Percentiles rank a stretch among this genome's conserved stretches.
Conservation (phyloP, 2,329 filamentous ascomycete genomes). For the Claviceps digitariae region DNA sequence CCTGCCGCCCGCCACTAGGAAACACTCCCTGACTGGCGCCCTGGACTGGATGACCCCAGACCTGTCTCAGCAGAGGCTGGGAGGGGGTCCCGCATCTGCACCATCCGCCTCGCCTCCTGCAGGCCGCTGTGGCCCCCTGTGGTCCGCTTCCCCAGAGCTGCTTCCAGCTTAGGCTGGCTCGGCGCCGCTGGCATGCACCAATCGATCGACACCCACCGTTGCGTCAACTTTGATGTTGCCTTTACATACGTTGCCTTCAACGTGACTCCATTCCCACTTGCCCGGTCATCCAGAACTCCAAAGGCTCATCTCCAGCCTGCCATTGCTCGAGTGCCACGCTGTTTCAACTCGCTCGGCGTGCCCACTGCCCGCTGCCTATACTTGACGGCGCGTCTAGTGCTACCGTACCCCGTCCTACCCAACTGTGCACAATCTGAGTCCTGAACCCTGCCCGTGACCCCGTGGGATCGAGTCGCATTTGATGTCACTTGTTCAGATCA, state of each 20-base stretch:
- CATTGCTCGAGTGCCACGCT: background rate
- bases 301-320: background rate
- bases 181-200: no score
- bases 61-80: background rate
- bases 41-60: no score
- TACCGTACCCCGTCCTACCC: constrained; percentile 1
- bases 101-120: background rate
- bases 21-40: no score
- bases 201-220: no score
- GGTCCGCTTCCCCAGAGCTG: background rate
- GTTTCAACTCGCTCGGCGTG: background rate
- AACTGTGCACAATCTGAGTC: background rate
- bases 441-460: no score
- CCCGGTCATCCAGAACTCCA: background rate
- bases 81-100: no score
- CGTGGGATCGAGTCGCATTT: background rate
- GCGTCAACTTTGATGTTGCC: no score
- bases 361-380: background rate
- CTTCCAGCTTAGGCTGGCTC: no score
- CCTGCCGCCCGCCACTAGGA: no score
- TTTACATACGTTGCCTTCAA: no score
- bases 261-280: no score
- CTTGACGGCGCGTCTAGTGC: background rate
- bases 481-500: constrained; percentile 6
- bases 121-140: background rate